Conservation (phyloP, 345 rosid genomes). For the Arabidopsis thaliana region DNA sequence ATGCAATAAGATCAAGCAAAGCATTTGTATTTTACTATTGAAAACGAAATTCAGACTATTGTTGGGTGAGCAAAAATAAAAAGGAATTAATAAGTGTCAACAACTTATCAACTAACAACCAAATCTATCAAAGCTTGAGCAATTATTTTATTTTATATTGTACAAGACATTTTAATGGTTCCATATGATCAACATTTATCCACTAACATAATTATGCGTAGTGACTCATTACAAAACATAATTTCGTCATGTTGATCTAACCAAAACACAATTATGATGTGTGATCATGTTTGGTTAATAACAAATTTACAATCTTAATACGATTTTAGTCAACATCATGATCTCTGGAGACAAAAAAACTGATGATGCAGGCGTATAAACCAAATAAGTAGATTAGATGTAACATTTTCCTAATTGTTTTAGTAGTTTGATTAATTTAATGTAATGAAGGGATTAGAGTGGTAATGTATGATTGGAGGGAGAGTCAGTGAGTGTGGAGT, state of each 20-base stretch:
- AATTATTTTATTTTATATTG: background rate
- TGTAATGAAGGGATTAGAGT: background rate
- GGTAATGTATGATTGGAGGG: conserved; percentile 41
- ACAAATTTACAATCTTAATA: background rate
- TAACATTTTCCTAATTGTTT: conserved; percentile 17
- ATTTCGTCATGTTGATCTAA: conserved; percentile 2
- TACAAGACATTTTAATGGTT: background rate
- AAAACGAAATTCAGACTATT: background rate
- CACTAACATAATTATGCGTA: conserved; percentile 17
- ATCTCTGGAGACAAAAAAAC: conserved; percentile 18
- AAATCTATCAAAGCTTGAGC: conserved; percentile 16
- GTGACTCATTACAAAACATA: conserved; percentile 11
- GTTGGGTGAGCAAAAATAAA: background rate
- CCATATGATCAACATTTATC: background rate
- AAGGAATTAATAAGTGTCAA: background rate
- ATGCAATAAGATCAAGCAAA: conserved; percentile 7
- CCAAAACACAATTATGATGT: conserved; percentile 9
- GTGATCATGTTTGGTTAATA: conserved; percentile 11
- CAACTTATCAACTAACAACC: conserved; percentile 28
- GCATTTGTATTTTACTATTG: conserved; percentile 8
- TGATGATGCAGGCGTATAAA: conserved; percentile 20
- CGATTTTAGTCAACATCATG: background rate
- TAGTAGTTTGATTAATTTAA: conserved; percentile 5
- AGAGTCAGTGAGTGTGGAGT: conserved; percentile 37
- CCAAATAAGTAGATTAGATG: conserved; percentile 33